A percentile compares a stretch with the other conserved stretches of the same genome.
These are phyloP conservation scores for Saccharomycopsis guyanensis DNA, from an alignment of 805 yeast species.

Conservation along the genomic window DNA sequence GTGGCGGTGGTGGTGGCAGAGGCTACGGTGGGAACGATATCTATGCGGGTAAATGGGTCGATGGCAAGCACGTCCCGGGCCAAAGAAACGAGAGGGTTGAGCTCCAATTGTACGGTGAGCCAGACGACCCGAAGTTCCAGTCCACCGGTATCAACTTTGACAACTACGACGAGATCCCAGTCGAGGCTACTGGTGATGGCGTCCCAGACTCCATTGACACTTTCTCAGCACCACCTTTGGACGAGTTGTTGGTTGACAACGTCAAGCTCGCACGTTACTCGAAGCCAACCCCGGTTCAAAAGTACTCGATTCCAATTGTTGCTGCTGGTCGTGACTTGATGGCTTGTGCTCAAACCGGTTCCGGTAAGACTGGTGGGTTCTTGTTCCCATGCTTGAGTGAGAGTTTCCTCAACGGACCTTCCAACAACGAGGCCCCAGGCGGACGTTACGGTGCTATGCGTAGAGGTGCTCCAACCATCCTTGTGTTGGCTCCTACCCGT, in stretches of 20 bases:
- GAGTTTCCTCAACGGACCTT: constrained; percentile 84
- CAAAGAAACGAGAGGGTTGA: constrained; percentile 63
- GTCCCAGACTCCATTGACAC: constrained; percentile 89
- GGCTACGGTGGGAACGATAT: constrained; percentile 35
- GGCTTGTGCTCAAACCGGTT: constrained; percentile 99
- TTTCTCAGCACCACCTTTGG: constrained; percentile 91
- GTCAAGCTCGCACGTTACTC: constrained; percentile 83
- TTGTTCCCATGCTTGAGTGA: constrained; percentile 94
- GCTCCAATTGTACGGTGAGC: constrained; percentile 78
- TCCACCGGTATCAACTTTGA: constrained; percentile 98
- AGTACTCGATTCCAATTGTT: constrained; percentile 87
- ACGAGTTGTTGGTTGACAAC: constrained; percentile 76
- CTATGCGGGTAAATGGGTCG: constrained; percentile 61
- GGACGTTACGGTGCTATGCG: constrained; percentile 46
- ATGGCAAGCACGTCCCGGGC: constrained; percentile 86
- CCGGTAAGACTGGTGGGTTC: constrained; percentile 99
- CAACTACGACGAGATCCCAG: constrained; percentile 97
- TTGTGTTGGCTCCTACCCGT: constrained; percentile 97
- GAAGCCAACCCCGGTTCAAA: constrained; percentile 95
- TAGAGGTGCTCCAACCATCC: constrained; percentile 89
- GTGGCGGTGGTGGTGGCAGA: constrained; percentile 28
- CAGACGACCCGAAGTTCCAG: constrained; percentile 57
- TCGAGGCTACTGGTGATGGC: constrained; percentile 91
- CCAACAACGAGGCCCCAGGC: constrained; percentile 41
- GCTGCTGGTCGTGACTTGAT: constrained; percentile 84